phyloP scores from a whole-genome alignment of 352 stramenopile species.

The Phytophthora hibernalis region DNA sequence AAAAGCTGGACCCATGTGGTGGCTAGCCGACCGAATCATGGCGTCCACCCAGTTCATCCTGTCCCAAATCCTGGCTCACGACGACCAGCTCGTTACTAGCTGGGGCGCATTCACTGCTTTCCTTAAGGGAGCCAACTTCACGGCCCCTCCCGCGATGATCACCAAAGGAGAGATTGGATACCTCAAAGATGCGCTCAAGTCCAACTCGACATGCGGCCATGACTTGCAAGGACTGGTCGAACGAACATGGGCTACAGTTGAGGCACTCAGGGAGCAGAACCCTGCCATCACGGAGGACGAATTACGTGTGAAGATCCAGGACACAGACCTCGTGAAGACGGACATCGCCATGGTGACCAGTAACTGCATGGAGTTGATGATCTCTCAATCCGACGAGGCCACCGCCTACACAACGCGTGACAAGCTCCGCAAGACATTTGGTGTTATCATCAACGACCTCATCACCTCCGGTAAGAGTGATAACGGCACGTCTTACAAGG shows the following conservation, averaged over 20 bases:
- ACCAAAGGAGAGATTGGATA: slow-evolving; percentile 36
- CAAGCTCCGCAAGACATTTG: slow-evolving; percentile 32
- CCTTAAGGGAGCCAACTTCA: slow-evolving; percentile 36
- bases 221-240: slow-evolving; percentile 33
- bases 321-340: slow-evolving; percentile 40
- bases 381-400: slow-evolving; percentile 15
- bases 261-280: slow-evolving; percentile 26
- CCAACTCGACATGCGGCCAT: slow-evolving; percentile 37
- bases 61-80: slow-evolving; percentile 17
- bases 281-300: slow-evolving; percentile 32
- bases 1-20: slow-evolving; percentile 13
- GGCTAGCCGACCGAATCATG: slow-evolving; percentile 31
- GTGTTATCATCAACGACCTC: slow-evolving; percentile 33
- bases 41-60: slow-evolving; percentile 27
- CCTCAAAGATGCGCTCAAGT: slow-evolving; percentile 33
- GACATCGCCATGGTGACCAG: slow-evolving; percentile 41
- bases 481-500: slow-evolving; percentile 26
- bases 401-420: slow-evolving; percentile 34
- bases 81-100: slow-evolving; percentile 29
- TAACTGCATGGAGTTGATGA: slow-evolving; percentile 41
- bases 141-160: slow-evolving; percentile 18
- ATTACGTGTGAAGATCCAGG: slow-evolving; percentile 34
- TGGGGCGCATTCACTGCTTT: slow-evolving; percentile 32
- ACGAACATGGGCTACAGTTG: slow-evolving; percentile 24
- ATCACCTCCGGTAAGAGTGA: slow-evolving; percentile 27